Evolutionary conservation across 148 eudicot genomes (phyloP), one percentile per base, ranked within the genome.

Genomic region (Camellia granthamiana): DNA sequence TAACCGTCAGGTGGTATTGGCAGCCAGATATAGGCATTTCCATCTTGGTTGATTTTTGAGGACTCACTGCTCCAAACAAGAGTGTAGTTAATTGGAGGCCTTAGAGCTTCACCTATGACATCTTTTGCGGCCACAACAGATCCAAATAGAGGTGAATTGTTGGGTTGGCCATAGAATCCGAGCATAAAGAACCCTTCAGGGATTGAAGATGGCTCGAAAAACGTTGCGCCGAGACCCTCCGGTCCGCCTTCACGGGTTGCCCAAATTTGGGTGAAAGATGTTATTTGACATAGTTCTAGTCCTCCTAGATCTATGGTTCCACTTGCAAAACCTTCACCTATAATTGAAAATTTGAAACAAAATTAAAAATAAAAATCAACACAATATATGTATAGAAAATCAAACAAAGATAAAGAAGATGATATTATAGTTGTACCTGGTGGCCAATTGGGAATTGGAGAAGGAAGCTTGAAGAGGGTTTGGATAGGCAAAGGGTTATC

Each of bases 301-400:
- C 89, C 91, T 77, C 91, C 91, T 55, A 89, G 81, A 77, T 87
- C 89, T 47, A 89, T 85, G 43, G 62, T 81, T 69, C 91, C 89
- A 77, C 79, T 85, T 9, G 85, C 91, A 74, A 89, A 89, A 13
- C 88, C 88, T 81, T 55, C 86, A 75, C 88, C 91, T 89, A 19
- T 38, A 49, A 13, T 42, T 9, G 65, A 59, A 54, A 30, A 30
- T 30, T 30, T 30, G 38, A 74, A 5, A 69, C 60, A 8, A 11
- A 64, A 76, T 41, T 2, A 10, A 30, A 7, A 3, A 2, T 15
- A 74, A 6, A 15, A 4, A 74, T 9, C 38, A 8, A 38, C 15
- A 9, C 3, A 42, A 58, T 10, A 6, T 5, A 21, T 21, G 19
- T 4, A 16, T n/a, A 59, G 62, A 3, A 59, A 59, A 59, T 14